These are phyloP conservation scores for Rhizoctonia solani DNA, from an alignment of 1,284 basidiomycete genomes.

Conservation along the genomic window DNA sequence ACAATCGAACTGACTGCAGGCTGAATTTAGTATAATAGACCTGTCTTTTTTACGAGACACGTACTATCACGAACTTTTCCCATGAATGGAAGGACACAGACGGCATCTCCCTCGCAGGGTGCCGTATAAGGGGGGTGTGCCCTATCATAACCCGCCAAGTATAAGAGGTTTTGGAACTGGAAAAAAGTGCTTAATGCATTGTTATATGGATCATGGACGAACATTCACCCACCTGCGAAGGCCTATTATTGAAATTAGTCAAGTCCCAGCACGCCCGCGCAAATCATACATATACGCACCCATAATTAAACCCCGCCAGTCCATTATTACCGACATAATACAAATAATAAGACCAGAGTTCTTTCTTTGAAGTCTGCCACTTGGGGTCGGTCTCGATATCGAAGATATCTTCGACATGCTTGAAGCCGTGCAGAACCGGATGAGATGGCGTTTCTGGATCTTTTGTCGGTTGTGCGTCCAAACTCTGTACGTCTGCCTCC, in stretches of 20 bases:
- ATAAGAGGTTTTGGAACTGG: conserved; percentile 76
- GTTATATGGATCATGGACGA: neutral
- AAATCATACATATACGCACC: conserved; percentile 47
- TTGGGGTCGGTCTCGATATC: conserved; percentile 31
- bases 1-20: conserved; percentile 73
- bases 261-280: neutral
- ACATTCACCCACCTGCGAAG: conserved; percentile 5
- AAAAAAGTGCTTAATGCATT: neutral
- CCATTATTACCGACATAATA: conserved; percentile 78
- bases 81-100: conserved; percentile 68
- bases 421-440: neutral
- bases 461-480: neutral
- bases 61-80: conserved; percentile 64
- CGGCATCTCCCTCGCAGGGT: conserved; percentile 55
- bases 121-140: conserved; percentile 57
- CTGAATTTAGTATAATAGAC: neutral
- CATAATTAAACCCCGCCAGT: conserved; percentile 73
- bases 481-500: neutral
- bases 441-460: neutral
- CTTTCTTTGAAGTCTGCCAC: conserved; percentile 57
- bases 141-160: conserved; percentile 70
- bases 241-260: neutral
- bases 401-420: conserved; percentile 24
- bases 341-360: conserved; percentile 72
- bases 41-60: conserved; percentile 41